Conservation (phyloP, 352 stramenopile species). For the Peronospora belbahrii region DNA sequence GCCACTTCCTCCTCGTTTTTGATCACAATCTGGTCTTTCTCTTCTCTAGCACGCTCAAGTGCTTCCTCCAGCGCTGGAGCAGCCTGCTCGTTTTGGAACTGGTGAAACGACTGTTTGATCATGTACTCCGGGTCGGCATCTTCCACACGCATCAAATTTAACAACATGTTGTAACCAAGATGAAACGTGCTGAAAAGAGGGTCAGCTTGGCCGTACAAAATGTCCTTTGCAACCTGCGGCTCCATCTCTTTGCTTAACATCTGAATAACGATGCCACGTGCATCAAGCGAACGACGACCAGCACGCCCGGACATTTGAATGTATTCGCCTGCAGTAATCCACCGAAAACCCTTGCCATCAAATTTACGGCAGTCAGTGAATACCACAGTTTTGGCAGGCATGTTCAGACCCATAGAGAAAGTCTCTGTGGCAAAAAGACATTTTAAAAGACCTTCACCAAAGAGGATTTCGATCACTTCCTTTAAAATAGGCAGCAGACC, state of each 20-base stretch:
- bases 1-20: conserved; percentile 86
- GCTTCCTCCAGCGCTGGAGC: conserved; percentile 71
- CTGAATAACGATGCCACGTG: conserved; percentile 96
- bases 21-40: conserved; percentile 85
- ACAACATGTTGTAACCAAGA: conserved; percentile 99
- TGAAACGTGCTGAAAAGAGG: conserved; percentile 88
- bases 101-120: conserved; percentile 96
- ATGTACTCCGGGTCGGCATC: conserved; percentile 95
- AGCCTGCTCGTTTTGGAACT: conserved; percentile 87
- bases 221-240: conserved; percentile 91
- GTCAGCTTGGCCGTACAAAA: conserved; percentile 80
- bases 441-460: conserved; percentile 96
- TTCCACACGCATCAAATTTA: conserved; percentile 99
- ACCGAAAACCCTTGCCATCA: conserved; percentile 93
- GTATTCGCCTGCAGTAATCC: conserved; percentile 94
- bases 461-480: conserved; percentile 93
- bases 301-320: conserved; percentile 95
- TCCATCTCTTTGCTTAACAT: conserved; percentile 99
- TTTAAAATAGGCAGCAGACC: conserved; percentile 98
- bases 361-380: conserved; percentile 97
- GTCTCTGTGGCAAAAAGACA: conserved; percentile 98
- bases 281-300: conserved; percentile 96
- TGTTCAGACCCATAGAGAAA: conserved; percentile 98
- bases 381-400: conserved; percentile 98
- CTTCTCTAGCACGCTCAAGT: conserved; percentile 66